Percentiles rank a stretch among this genome's conserved stretches.
Evolutionary conservation across 2,329 filamentous ascomycete genomes (phyloP).

Genomic region (Emydomyces testavorans): DNA sequence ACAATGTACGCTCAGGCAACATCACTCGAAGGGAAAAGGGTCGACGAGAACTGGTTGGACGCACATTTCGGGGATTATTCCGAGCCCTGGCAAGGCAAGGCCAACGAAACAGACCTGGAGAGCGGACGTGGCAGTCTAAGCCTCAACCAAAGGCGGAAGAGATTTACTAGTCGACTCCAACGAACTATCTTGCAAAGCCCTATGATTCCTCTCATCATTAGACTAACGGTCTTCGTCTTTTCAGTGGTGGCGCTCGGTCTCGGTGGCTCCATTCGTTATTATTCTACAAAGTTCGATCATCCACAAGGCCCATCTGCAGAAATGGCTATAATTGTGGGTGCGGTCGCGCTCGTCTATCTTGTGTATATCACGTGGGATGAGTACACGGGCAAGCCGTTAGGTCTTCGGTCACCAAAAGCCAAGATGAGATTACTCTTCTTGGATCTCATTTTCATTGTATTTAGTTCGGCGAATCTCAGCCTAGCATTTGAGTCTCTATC

Average conservation of each 20-base stretch:
- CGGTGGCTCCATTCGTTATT: slow-evolving; percentile 59
- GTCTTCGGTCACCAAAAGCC: slow-evolving; percentile 66
- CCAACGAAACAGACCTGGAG: slow-evolving; percentile 40
- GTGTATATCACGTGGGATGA: slow-evolving; percentile 93
- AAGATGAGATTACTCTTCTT: slow-evolving; percentile 85
- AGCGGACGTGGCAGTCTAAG: slow-evolving; percentile 40
- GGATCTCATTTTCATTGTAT: slow-evolving; percentile 93
- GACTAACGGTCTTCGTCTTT: slow-evolving; percentile 69
- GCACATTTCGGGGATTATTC: slow-evolving; percentile 37
- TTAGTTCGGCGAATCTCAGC: slow-evolving; percentile 85
- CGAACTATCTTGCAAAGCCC: slow-evolving; percentile 64
- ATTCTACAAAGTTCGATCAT: slow-evolving; percentile 39
- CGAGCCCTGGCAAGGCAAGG: slow-evolving; percentile 42
- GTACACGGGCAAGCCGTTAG: slow-evolving; percentile 86
- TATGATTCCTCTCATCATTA: slow-evolving; percentile 73
- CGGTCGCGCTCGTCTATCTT: slow-evolving; percentile 78
- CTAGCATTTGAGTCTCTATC: slow-evolving; percentile 76
- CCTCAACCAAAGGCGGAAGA: slow-evolving; percentile 42
- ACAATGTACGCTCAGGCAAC: slow-evolving; percentile 34
- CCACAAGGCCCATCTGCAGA: slow-evolving; percentile 63
- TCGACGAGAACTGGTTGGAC: slow-evolving; percentile 37
- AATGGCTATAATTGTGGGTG: slow-evolving; percentile 82
- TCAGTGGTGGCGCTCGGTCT: slow-evolving; percentile 72
- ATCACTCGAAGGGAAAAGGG: slow-evolving; percentile 30
- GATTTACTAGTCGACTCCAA: slow-evolving; percentile 51